Conservation (phyloP, 2,329 filamentous ascomycete species). For the Hymenotorrendiella dingleyae region DNA sequence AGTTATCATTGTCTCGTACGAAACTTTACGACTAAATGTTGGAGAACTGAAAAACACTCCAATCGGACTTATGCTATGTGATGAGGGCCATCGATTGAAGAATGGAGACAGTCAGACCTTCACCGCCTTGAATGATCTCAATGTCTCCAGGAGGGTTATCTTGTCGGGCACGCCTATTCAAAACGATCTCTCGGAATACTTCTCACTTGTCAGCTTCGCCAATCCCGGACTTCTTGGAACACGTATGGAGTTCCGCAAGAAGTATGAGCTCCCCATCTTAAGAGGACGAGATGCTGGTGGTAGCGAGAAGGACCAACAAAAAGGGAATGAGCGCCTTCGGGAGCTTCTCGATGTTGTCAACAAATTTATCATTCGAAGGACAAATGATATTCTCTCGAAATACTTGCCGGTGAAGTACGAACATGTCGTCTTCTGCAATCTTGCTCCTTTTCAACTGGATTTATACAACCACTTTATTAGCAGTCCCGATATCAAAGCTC, state of each 20-base stretch:
- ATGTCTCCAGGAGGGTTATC: constrained; percentile 88
- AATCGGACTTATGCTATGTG: constrained; percentile 89
- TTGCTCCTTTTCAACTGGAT: constrained; percentile 86
- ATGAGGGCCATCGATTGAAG: constrained; percentile 94
- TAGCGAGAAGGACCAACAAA: constrained; percentile 72
- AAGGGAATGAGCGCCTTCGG: constrained; percentile 74
- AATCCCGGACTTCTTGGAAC: constrained; percentile 90
- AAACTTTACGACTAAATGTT: constrained; percentile 85
- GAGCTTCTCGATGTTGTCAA: constrained; percentile 85
- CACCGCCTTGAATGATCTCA: constrained; percentile 79
- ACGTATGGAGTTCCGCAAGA: constrained; percentile 85
- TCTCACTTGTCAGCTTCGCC: constrained; percentile 90
- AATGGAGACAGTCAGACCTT: constrained; percentile 97
- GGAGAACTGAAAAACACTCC: constrained; percentile 84
- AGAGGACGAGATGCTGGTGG: constrained; percentile 87
- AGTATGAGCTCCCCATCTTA: constrained; percentile 88
- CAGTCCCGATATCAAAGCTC: constrained; percentile 86
- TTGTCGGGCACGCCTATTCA: constrained; percentile 96
- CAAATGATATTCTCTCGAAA: constrained; percentile 96
- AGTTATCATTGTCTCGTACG: constrained; percentile 96
- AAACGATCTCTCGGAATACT: constrained; percentile 98
- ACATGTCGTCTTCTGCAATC: constrained; percentile 95
- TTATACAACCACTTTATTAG: constrained; percentile 97
- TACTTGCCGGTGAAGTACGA: constrained; percentile 98
- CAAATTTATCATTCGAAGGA: constrained; percentile 96